A percentile compares a stretch with the other conserved stretches of the same genome.
Conservation (phyloP, 2,329 filamentous ascomycete genomes). For the Exserohilum rostratum region DNA sequence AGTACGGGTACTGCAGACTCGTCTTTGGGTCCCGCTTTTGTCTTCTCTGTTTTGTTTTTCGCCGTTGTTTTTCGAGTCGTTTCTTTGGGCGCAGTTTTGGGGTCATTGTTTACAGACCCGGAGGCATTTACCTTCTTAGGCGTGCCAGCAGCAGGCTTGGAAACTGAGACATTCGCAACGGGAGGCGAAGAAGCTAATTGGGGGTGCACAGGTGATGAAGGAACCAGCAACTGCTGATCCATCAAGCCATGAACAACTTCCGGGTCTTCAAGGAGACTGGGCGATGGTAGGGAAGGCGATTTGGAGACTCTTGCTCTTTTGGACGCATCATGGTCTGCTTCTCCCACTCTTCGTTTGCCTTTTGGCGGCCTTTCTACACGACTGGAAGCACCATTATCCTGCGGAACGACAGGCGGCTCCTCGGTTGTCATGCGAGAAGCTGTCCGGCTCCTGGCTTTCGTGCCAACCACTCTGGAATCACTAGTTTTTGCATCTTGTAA, state of each 20-base stretch:
- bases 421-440: conserved; percentile 3
- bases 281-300: conserved; percentile 11
- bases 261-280: conserved; percentile 31
- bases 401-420: conserved; percentile 8
- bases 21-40: neutral
- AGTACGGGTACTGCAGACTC: neutral
- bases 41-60: conserved; percentile 8
- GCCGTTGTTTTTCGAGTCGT: neutral
- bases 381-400: neutral
- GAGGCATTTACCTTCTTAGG: neutral
- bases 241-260: conserved; percentile 35
- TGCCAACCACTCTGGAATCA: conserved; percentile 1
- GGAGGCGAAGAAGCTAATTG: conserved; percentile 8
- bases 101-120: neutral
- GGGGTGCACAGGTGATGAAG: conserved; percentile 16
- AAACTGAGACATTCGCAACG: neutral
- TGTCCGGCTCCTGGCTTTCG: conserved; percentile 2
- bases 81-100: neutral
- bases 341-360: conserved; percentile 12
- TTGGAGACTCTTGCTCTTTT: conserved; percentile 11
- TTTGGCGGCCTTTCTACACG: neutral
- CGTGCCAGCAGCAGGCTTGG: conserved; percentile 5
- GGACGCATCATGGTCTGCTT: neutral
- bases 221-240: conserved; percentile 35
- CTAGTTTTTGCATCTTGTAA: conserved; percentile 11